Evolutionary conservation across 2,329 filamentous ascomycete species (phyloP).

Genomic region (Fusarium duplospermum): DNA sequence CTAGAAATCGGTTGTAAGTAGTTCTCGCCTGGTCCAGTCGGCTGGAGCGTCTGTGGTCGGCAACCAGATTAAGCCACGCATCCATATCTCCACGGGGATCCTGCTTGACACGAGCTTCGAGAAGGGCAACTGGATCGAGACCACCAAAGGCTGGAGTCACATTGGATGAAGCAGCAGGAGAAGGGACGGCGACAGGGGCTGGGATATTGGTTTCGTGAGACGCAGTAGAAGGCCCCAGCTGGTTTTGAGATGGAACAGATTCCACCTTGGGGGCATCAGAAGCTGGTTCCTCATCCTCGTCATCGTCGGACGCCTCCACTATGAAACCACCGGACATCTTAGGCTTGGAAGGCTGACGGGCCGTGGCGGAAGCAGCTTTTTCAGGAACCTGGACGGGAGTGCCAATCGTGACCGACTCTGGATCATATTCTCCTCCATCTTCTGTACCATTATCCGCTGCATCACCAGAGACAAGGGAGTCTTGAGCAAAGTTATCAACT

Average conservation of each 20-base stretch:
- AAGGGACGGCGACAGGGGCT: constrained; percentile 22
- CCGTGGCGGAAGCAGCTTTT: constrained; percentile 42
- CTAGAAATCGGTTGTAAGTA: constrained; percentile 87
- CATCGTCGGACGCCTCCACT: constrained; percentile 70
- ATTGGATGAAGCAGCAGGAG: constrained; percentile 43
- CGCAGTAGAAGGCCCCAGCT: constrained; percentile 29
- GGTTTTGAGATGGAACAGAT: constrained; percentile 21
- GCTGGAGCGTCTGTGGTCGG: constrained; percentile 83
- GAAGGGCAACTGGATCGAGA: constrained; percentile 77
- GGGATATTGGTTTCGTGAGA: constrained; percentile 40
- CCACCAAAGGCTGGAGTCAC: constrained; percentile 55
- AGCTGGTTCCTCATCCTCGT: constrained; percentile 61
- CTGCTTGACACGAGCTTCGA: constrained; percentile 92
- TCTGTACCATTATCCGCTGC: constrained; percentile 60
- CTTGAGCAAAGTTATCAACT: constrained; percentile 62
- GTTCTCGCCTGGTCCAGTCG: constrained; percentile 84
- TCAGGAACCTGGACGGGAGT: constrained; percentile 53
- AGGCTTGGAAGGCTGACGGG: constrained; percentile 59
- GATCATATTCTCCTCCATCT: constrained; percentile 69
- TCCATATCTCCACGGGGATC: constrained; percentile 93
- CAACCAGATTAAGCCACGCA: constrained; percentile 89
- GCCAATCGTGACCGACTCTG: constrained; percentile 63
- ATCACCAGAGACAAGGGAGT: constrained; percentile 62
- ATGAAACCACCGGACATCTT: constrained; percentile 71
- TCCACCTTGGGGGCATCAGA: constrained; percentile 30